These are phyloP conservation scores for Fusarium fujikuroi DNA, from an alignment of 2,329 filamentous ascomycete species.

Conservation along the genomic window DNA sequence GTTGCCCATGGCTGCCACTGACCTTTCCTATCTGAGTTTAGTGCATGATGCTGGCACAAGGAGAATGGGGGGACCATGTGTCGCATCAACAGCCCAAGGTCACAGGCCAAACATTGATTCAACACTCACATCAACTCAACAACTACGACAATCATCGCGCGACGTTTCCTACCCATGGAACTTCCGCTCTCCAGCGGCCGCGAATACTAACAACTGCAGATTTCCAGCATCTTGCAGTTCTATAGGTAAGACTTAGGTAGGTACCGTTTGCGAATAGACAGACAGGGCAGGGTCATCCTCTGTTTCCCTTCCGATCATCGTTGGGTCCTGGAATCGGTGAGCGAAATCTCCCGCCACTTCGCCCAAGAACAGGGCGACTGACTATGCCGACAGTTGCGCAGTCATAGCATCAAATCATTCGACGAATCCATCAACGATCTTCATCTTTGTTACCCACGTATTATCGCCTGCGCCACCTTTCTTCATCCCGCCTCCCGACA, in stretches of 20 bases:
- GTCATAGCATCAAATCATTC: slow-evolving; percentile 9
- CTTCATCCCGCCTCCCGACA: slow-evolving; percentile 5
- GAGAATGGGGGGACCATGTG: slow-evolving; percentile 46
- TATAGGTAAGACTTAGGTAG: slow-evolving; percentile 35
- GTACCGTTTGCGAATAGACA: slow-evolving; percentile 27
- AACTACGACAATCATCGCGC: slow-evolving; percentile 41
- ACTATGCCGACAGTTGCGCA: slow-evolving; percentile 32
- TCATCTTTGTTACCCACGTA: slow-evolving; percentile 8
- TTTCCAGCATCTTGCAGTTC: slow-evolving; percentile 22
- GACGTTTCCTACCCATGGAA: slow-evolving; percentile 40
- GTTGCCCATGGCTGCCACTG: slow-evolving; percentile 49
- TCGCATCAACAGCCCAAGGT: slow-evolving; percentile 45
- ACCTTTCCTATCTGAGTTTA: slow-evolving; percentile 39
- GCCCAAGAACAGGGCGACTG: slow-evolving; percentile 27
- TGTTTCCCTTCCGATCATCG: slow-evolving; percentile 23
- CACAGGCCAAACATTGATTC: slow-evolving; percentile 43
- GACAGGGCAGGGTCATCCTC: slow-evolving; percentile 7
- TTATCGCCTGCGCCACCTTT: slow-evolving; percentile 17
- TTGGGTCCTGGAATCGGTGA: slow-evolving; percentile 41
- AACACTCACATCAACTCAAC: slow-evolving; percentile 31
- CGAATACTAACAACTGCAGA: slow-evolving; percentile 39
- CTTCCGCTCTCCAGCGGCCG: slow-evolving; percentile 44
- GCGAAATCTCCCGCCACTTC: slow-evolving; percentile 38
- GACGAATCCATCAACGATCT: slow-evolving; percentile 10
- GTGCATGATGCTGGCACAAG: slow-evolving; percentile 36